phyloP scores from a whole-genome alignment of 371 early-diverging fungal genomes.

The Zancudomyces culisetae region DNA sequence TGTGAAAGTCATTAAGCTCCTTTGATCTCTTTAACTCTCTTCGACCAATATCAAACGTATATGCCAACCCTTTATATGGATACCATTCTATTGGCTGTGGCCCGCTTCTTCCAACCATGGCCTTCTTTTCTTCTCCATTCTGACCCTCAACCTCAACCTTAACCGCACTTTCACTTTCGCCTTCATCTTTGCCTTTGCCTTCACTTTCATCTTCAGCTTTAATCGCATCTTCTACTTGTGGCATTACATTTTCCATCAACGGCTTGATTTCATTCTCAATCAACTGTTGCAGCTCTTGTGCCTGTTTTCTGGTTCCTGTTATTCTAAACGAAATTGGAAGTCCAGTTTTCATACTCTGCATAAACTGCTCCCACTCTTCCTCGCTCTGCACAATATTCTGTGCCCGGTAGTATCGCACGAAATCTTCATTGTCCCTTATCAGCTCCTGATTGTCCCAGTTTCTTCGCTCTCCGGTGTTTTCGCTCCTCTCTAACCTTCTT shows the following conservation, averaged over 20 bases:
- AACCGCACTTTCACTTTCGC: too few species aligned
- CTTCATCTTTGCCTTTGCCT: too few species aligned
- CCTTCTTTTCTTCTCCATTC: too few species aligned
- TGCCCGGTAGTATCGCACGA: conserved; percentile 54
- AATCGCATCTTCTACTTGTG: not conserved
- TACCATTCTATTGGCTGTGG: conserved; percentile 74
- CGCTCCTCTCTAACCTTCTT: too few species aligned
- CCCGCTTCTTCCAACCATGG: conserved; percentile 40
- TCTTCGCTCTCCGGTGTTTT: not conserved
- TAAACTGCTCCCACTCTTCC: conserved; percentile 53
- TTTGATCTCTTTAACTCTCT: conserved; percentile 48
- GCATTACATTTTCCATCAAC: conserved; percentile 10
- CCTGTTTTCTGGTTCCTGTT: conserved; percentile 49
- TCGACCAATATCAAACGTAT: conserved; percentile 58
- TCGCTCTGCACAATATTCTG: conserved; percentile 63
- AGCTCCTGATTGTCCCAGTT: conserved; percentile 12
- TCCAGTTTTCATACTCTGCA: conserved; percentile 33
- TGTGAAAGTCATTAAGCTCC: conserved; percentile 62
- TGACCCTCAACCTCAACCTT: conserved; percentile 15
- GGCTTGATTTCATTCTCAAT: conserved; percentile 31
- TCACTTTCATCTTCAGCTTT: conserved; percentile 5
- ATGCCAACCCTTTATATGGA: conserved; percentile 76
- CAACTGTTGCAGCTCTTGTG: conserved; percentile 26
- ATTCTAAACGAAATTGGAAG: conserved; percentile 87
- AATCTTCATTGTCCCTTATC: conserved; percentile 37